Base-by-base conservation (phyloP, 257 asterid genomes). In the Handroanthus guayacan region DNA sequence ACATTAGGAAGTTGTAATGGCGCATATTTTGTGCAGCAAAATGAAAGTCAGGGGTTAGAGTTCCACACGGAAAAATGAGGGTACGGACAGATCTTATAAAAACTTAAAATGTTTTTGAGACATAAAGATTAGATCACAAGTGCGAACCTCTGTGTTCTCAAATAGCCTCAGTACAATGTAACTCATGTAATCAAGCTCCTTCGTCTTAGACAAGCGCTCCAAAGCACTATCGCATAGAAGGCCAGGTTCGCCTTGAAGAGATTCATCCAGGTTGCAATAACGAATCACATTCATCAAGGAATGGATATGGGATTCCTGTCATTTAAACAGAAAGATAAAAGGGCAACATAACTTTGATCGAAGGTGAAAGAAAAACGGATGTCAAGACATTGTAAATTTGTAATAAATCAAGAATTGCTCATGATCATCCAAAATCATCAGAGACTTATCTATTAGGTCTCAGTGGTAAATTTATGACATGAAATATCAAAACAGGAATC, bases 101-200 rank as follows among this genome's bases (percentile, higher is more conserved):
- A 51, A 52, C 44, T 62, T 47, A 1, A 47, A 31, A 34, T 43
- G 37, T 34, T 17, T 17, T 6, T 6, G 6, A 44, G 62, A 52
- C 62, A 12, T 9, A 51, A 31, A 34, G 66, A 75, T 13, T 43
- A 60, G 58, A 79, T 31, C 0, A 70, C 13, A 50, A 74, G 74
- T 60, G 85, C 90, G n/a, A 75, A 93, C 98, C 96, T 89, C 98
- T 1, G 87, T 89, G 87, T 91, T 87, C 83, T 93, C 98, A 45
- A 91, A 93, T 88, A 93, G 84, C 81, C 98, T 88, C 85, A 95
- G 54, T n/a, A 95, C 99, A 55, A 95, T 90, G 82, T 95, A 81
- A 81, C 98, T 95, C 98, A 93, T 95, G 85, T 95, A 95, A 77
- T 95, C 99, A 65, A 95, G 97, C 89, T 95, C 99, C 87, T 89